These are phyloP conservation scores for Naganishia kalamii DNA, from an alignment of 768 basidiomycete genomes.

Conservation along the genomic window DNA sequence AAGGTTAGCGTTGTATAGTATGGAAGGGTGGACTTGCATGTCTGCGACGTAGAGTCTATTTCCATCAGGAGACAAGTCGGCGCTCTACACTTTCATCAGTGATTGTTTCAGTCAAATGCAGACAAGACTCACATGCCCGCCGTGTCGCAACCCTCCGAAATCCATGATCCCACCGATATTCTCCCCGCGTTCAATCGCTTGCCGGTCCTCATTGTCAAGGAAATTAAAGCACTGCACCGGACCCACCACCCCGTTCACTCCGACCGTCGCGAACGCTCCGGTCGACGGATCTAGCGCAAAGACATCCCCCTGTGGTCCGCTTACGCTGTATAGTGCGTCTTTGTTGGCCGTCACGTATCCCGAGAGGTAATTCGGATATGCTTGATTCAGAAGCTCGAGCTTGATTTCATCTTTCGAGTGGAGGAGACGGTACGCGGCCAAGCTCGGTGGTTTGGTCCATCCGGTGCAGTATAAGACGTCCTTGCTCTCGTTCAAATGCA, in stretches of 20 bases:
- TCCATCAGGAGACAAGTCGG: conserved; percentile 36
- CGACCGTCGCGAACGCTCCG: conserved; percentile 17
- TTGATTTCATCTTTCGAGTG: not conserved
- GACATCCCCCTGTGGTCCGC: conserved; percentile 36
- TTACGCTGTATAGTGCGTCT: conserved; percentile 29
- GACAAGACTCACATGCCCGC: conserved; percentile 26
- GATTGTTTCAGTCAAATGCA: not conserved
- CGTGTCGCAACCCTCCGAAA: conserved; percentile 38
- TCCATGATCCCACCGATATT: conserved; percentile 25
- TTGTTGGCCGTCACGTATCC: conserved; percentile 34
- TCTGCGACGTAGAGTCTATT: conserved; percentile 37
- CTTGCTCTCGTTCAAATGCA: conserved; percentile 19
- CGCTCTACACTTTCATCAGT: not conserved
- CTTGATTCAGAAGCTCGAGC: conserved; percentile 22
- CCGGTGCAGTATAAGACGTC: conserved; percentile 30
- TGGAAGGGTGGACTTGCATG: conserved; percentile 26
- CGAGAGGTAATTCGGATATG: conserved; percentile 27
- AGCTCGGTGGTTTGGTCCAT: conserved; percentile 31
- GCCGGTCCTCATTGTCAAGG: conserved; percentile 1
- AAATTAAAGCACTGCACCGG: conserved; percentile 19
- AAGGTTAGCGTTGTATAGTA: not conserved
- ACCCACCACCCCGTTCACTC: not conserved
- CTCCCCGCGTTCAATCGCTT: conserved; percentile 12
- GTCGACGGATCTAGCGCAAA: conserved; percentile 25
- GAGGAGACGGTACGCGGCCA: conserved; percentile 30